A percentile compares a stretch with the other conserved stretches of the same genome.
phyloP scores from a whole-genome alignment of 495 filamentous ascomycete species.

The Aspergillus indologenus region DNA sequence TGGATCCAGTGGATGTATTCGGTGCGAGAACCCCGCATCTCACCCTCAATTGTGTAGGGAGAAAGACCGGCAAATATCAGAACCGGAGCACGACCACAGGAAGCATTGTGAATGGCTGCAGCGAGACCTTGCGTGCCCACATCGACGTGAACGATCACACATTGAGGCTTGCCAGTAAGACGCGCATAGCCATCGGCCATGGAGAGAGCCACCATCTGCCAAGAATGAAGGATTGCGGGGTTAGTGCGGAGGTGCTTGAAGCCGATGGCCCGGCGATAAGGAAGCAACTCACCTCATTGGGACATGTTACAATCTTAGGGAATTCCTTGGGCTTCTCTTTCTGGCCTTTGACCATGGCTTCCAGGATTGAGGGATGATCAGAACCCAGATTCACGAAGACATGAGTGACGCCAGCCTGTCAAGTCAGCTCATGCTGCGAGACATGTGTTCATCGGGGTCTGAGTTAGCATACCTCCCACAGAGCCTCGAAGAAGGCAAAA shows the following conservation, averaged over 20 bases:
- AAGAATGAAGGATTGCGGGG: constrained; percentile 9
- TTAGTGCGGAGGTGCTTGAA: constrained; percentile 13
- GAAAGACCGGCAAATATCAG: constrained; percentile 88
- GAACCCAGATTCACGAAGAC: constrained; percentile 94
- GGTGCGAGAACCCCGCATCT: constrained; percentile 80
- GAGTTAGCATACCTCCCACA: constrained; percentile 63
- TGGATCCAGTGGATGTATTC: constrained; percentile 99
- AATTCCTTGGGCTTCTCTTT: constrained; percentile 63
- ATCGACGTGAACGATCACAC: constrained; percentile 93
- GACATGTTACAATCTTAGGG: constrained; percentile 87
- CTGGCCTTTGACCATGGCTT: constrained; percentile 92
- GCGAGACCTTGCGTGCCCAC: constrained; percentile 91
- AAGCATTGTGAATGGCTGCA: constrained; percentile 90
- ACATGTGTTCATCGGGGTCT: not conserved
- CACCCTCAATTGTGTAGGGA: constrained; percentile 87
- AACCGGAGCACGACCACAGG: constrained; percentile 79
- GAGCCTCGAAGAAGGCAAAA: constrained; percentile 90
- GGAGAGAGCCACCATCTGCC: constrained; percentile 94
- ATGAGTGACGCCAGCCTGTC: constrained; percentile 77
- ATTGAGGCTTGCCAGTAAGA: constrained; percentile 79
- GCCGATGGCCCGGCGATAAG: constrained; percentile 6
- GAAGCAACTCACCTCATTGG: constrained; percentile 60
- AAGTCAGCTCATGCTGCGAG: constrained; percentile 2
- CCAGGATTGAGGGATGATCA: constrained; percentile 90
- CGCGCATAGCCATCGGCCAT: constrained; percentile 96